These are phyloP conservation scores for Coprinopsis sp. DNA, from an alignment of 768 basidiomycete genomes.

Conservation along the genomic window DNA sequence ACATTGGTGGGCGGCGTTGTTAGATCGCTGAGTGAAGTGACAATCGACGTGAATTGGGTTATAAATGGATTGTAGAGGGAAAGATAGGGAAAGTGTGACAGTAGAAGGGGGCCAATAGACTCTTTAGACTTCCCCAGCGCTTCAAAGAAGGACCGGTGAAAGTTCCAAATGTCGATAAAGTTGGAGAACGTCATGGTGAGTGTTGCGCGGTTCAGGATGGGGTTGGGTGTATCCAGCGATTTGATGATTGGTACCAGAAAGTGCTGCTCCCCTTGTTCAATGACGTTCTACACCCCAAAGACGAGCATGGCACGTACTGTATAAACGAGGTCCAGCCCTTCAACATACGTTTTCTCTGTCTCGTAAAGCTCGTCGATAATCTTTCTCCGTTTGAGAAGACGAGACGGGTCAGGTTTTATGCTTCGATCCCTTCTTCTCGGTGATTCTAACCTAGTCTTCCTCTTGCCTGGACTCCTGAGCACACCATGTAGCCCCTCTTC, in stretches of 20 bases:
- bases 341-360: constrained; percentile 77
- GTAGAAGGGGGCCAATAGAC: constrained; percentile 39
- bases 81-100: constrained; percentile 83
- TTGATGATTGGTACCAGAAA: constrained; percentile 77
- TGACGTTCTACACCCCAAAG: constrained; percentile 1
- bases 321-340: constrained; percentile 80
- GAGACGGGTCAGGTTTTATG: constrained; percentile 37
- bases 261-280: constrained; percentile 43
- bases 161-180: constrained; percentile 89
- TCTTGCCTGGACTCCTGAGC: constrained; percentile 10
- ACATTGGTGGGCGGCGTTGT: constrained; percentile 37
- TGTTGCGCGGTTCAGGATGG: constrained; percentile 63
- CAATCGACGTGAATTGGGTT: constrained; percentile 66
- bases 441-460: constrained; percentile 35
- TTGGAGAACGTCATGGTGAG: constrained; percentile 80
- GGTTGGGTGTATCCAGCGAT: constrained; percentile 63
- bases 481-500: constrained; percentile 24
- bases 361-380: constrained; percentile 78
- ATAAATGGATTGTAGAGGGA: constrained; percentile 85
- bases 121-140: constrained; percentile 36
- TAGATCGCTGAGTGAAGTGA: constrained; percentile 55
- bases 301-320: constrained; percentile 44
- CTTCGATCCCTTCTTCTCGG: constrained; percentile 32
- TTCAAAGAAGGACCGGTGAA: constrained; percentile 70
- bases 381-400: constrained; percentile 55